phyloP scores from a whole-genome alignment of 1,139 yeast genomes.

The Candida glucosophila region DNA sequence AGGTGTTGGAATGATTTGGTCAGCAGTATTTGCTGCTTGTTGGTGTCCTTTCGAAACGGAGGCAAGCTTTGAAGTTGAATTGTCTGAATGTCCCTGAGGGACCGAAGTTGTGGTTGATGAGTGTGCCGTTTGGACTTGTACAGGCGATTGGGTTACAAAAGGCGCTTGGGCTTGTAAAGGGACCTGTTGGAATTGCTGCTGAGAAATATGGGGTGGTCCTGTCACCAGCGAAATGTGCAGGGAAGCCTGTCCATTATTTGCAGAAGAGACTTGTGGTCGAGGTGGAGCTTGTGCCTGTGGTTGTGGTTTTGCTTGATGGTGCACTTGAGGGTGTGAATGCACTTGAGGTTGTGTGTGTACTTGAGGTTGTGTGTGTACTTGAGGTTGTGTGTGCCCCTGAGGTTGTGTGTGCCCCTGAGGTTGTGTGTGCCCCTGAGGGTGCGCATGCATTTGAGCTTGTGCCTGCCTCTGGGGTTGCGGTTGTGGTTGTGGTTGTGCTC shows the following conservation, averaged over 20 bases:
- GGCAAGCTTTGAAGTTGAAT: neutral
- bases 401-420: no score
- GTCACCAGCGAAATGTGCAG: no score
- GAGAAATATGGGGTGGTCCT: no score
- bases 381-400: slow-evolving; percentile 3
- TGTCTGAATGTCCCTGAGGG: neutral
- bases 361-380: slow-evolving; percentile 3
- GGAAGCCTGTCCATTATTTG: no score
- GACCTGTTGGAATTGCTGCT: no score
- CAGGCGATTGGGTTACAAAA: no score
- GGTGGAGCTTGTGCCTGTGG: no score
- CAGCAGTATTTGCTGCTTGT: neutral
- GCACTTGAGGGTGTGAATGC: slow-evolving; percentile 4
- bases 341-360: slow-evolving; percentile 3
- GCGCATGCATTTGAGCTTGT: no score
- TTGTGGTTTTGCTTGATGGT: slow-evolving; percentile 4
- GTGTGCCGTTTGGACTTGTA: no score
- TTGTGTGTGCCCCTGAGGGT: no score
- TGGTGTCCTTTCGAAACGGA: neutral
- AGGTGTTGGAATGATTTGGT: neutral
- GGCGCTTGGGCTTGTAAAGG: no score
- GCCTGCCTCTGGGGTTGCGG: slow-evolving; percentile 1
- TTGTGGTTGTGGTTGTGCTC: slow-evolving; percentile 4
- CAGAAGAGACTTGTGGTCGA: no score
- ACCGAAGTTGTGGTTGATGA: neutral